Conservation (phyloP, 2,329 filamentous ascomycete species). For the Sclerotinia glacialis region DNA sequence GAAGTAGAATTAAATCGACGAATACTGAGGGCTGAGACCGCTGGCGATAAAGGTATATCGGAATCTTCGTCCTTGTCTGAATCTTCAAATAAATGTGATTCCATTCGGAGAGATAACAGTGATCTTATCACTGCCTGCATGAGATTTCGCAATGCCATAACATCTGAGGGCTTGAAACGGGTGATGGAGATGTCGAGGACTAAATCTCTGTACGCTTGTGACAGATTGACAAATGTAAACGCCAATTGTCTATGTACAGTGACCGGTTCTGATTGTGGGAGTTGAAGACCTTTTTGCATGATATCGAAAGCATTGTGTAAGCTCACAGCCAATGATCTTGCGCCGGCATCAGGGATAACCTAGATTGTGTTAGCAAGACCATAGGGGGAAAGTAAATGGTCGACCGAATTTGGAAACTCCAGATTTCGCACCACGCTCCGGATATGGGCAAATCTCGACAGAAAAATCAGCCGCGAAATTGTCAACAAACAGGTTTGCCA, state of each 20-base stretch:
- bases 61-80: slow-evolving; percentile 25
- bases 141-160: slow-evolving; percentile 51
- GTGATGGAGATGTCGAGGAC: slow-evolving; percentile 56
- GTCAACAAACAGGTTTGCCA: not conserved
- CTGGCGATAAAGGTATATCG: slow-evolving; percentile 11
- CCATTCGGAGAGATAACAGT: slow-evolving; percentile 51
- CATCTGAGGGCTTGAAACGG: slow-evolving; percentile 50
- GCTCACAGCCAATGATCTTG: slow-evolving; percentile 49
- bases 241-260: slow-evolving; percentile 47
- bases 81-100: slow-evolving; percentile 47
- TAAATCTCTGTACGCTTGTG: slow-evolving; percentile 55
- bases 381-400: not conserved
- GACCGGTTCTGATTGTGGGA: slow-evolving; percentile 41
- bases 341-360: slow-evolving; percentile 55
- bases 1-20: slow-evolving; percentile 14
- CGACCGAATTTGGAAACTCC: not conserved
- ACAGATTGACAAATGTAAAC: slow-evolving; percentile 54
- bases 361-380: slow-evolving; percentile 2
- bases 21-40: slow-evolving; percentile 8
- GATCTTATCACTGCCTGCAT: slow-evolving; percentile 55
- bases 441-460: not conserved
- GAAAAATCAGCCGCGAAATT: not conserved
- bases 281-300: slow-evolving; percentile 45
- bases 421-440: not conserved
- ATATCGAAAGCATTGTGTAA: slow-evolving; percentile 48